Conservation (phyloP, 768 basidiomycete genomes). For the Ramaria sp. region DNA sequence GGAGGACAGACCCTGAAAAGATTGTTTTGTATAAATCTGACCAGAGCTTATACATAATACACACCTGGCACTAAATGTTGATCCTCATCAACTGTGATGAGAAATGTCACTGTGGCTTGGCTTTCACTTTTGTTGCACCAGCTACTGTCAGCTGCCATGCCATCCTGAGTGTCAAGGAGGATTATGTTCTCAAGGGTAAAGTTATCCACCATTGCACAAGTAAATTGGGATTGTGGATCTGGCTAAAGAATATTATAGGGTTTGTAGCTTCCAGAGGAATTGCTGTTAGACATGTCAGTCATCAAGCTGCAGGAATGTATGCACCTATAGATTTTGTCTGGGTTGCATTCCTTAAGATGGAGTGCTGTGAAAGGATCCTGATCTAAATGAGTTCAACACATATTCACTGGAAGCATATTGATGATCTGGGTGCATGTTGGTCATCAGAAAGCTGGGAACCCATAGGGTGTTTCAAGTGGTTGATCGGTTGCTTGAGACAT, state of each 20-base stretch:
- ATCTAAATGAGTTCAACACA: background rate
- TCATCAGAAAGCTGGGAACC: background rate
- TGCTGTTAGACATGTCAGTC: too few relatives aligned
- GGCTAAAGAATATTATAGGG: background rate
- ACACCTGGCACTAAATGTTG: conserved; percentile 11
- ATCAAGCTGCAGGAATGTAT: too few relatives aligned
- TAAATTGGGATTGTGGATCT: background rate
- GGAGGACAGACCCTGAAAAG: conserved; percentile 1
- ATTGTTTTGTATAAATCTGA: background rate
- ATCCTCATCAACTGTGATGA: conserved; percentile 8
- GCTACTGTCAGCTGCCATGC: conserved; percentile 7
- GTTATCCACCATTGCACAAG: background rate
- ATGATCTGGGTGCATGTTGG: background rate
- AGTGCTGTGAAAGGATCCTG: background rate
- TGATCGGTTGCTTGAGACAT: background rate
- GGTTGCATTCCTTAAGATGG: background rate
- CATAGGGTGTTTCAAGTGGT: background rate
- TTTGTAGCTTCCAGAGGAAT: background rate
- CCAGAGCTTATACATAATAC: background rate
- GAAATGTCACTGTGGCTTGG: conserved; percentile 10
- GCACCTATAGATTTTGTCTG: background rate
- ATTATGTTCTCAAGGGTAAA: background rate
- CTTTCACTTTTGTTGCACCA: conserved; percentile 14
- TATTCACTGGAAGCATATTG: background rate
- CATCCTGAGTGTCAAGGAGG: background rate